Evolutionary conservation across 169 alveolate genomes (phyloP).

Genomic region (Theileria orientalis): DNA sequence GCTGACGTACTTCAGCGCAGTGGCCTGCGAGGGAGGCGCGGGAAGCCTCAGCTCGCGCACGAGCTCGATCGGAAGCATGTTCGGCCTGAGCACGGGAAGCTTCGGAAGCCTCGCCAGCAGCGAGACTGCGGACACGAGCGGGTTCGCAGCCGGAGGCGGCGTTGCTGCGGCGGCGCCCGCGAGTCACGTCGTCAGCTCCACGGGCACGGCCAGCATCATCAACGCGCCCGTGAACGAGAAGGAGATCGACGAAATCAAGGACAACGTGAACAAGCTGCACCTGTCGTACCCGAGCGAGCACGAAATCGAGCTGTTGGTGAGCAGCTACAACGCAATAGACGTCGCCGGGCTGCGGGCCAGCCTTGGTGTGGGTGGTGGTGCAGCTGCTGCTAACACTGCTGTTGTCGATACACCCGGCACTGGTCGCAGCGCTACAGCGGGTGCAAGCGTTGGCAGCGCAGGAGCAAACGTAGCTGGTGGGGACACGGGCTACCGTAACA

Average conservation of each 20-base stretch:
- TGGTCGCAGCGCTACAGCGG: constrained; percentile 4
- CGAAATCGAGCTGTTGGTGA: constrained; percentile 40
- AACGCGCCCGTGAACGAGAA: no score
- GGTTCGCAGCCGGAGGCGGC: no score
- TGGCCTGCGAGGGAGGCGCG: constrained; percentile 38
- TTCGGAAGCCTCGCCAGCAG: constrained; percentile 7
- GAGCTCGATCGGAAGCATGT: no score
- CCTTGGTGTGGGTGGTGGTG: constrained; percentile 7
- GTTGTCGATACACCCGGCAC: constrained; percentile 37
- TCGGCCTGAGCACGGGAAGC: no score
- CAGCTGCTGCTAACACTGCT: constrained; percentile 45
- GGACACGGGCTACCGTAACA: not conserved
- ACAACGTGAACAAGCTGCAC: constrained; percentile 53
- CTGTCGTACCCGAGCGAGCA: constrained; percentile 45
- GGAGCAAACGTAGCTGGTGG: not conserved
- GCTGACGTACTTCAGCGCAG: no score
- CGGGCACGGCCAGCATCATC: no score
- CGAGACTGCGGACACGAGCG: constrained; percentile 45
- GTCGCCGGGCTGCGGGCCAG: not conserved
- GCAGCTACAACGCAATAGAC: constrained; percentile 29
- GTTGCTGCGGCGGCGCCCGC: no score
- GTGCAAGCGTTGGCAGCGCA: not conserved
- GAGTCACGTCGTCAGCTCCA: no score
- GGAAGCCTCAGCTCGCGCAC: constrained; percentile 46
- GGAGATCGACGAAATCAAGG: no score